Conservation (phyloP, 495 filamentous ascomycete genomes). For the Penicillium roqueforti region DNA sequence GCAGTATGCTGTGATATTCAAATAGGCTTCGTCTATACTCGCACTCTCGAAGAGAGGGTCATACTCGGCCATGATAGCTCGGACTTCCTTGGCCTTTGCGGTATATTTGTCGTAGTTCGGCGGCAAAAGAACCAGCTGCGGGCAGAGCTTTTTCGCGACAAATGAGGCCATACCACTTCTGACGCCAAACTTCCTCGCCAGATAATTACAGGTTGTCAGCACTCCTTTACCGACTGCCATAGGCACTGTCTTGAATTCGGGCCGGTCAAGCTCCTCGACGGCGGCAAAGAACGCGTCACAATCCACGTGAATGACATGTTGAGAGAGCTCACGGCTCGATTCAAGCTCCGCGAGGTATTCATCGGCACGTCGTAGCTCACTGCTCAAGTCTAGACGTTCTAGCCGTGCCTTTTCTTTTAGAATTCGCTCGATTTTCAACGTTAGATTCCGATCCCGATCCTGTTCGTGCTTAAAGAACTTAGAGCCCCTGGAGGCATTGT, state of each 20-base stretch:
- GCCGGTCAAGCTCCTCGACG: constrained; percentile 87
- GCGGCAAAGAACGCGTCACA: constrained; percentile 98
- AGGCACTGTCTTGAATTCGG: constrained; percentile 81
- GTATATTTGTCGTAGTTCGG: constrained; percentile 88
- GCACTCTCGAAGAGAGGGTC: constrained; percentile 89
- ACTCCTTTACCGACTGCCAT: constrained; percentile 94
- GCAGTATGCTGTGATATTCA: constrained; percentile 93
- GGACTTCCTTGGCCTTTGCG: constrained; percentile 83
- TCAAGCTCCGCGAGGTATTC: constrained; percentile 80
- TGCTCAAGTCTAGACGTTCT: constrained; percentile 67
- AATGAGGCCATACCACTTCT: constrained; percentile 94
- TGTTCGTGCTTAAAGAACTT: constrained; percentile 97
- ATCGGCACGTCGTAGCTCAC: constrained; percentile 72
- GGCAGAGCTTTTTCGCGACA: constrained; percentile 91
- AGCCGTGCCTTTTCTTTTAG: constrained; percentile 70
- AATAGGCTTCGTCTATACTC: constrained; percentile 92
- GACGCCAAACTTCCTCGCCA: constrained; percentile 83
- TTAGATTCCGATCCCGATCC: constrained; percentile 72
- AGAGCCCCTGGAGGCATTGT: constrained; percentile 92
- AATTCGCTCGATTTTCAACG: constrained; percentile 81
- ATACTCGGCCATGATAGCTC: constrained; percentile 76
- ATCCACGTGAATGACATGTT: constrained; percentile 86
- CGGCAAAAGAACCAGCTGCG: constrained; percentile 75
- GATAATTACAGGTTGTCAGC: constrained; percentile 91
- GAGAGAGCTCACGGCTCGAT: constrained; percentile 70